Percentiles rank a stretch among this genome's conserved stretches.
These are phyloP conservation scores for Fusarium poae DNA, from an alignment of 2,329 filamentous ascomycete species.

Conservation along the genomic window DNA sequence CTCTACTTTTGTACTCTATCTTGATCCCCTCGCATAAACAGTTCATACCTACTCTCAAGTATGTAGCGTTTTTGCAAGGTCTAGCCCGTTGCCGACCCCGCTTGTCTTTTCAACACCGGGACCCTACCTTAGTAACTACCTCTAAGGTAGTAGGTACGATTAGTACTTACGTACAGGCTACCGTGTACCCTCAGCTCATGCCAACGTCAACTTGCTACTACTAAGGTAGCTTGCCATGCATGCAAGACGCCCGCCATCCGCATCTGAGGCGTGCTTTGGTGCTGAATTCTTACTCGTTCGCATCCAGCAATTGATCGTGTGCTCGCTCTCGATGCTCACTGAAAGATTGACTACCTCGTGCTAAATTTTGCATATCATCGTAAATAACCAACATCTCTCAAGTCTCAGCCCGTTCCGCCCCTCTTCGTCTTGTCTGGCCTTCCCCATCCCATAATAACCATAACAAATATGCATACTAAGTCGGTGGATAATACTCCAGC, in stretches of 20 bases:
- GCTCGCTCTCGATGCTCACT: background rate
- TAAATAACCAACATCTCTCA: background rate
- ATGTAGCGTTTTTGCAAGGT: background rate
- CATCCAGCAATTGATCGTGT: constrained; percentile 21
- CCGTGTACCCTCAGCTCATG: constrained; percentile 14
- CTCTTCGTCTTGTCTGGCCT: constrained; percentile 3
- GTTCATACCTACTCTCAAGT: background rate
- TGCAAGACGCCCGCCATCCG: background rate
- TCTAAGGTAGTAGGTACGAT: too few relatives aligned
- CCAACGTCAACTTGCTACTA: background rate
- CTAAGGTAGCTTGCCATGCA: background rate
- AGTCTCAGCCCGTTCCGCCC: background rate
- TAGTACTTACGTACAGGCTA: constrained; percentile 22
- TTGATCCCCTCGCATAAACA: background rate
- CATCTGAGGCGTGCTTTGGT: background rate
- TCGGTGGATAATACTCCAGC: constrained; percentile 22
- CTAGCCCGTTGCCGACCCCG: constrained; percentile 14
- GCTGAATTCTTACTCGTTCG: constrained; percentile 4
- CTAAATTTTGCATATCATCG: background rate
- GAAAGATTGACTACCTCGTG: background rate
- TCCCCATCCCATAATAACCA: constrained; percentile 37
- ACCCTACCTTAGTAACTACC: too few relatives aligned
- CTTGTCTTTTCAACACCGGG: constrained; percentile 12
- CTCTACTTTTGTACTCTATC: background rate
- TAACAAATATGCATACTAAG: constrained; percentile 42